Base-by-base conservation (phyloP, 2,329 filamentous ascomycete genomes). In the Exophiala alcalophila region DNA sequence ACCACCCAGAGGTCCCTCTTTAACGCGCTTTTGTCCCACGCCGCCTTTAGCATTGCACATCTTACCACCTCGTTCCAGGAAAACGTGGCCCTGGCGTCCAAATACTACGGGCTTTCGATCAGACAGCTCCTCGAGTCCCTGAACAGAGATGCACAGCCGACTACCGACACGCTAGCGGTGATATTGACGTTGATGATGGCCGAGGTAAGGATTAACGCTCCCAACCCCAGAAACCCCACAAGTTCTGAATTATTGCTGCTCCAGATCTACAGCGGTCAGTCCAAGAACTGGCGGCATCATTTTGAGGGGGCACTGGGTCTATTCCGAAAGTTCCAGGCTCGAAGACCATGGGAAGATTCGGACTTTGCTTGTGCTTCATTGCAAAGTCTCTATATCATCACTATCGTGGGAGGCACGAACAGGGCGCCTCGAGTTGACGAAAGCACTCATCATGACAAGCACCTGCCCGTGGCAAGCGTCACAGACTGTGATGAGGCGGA, bases 381-480 rank as follows among this genome's bases (percentile, higher is more conserved):
- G 7, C 52, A 55, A 23, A 53, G 50, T 27, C 40, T 55, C 5
- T 32, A 36, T 19, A 55, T 55, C 19, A 47, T 50, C n/a, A 32
- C 25, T 20, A 51, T 53, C 19, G 46, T 55, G 15, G 30, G 32
- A 4, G 40, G 40, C 14, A 52, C 49, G 4, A n/a, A n/a, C n/a
- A n/a, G n/a, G n/a, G 29, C 42, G 12, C 36, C 15, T 8, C 9
- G 15, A 3, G 10, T 38, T 12, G 24, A 38, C 24, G 2, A 28
- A 27, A 11, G 19, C 5, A 24, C 18, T 25, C 16, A 3, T 2
- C 11, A 12, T 11, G 11, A 6, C 14, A 16, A 11, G 20, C 32
- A 25, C 10, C 16, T 23, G 25, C 31, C 15, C 16, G n/a, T n/a
- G n/a, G n/a, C n/a, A n/a, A n/a, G n/a, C n/a, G n/a, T n/a, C n/a